phyloP scores from a whole-genome alignment of 2,329 filamentous ascomycete species.

The Teratosphaeria destructans region DNA sequence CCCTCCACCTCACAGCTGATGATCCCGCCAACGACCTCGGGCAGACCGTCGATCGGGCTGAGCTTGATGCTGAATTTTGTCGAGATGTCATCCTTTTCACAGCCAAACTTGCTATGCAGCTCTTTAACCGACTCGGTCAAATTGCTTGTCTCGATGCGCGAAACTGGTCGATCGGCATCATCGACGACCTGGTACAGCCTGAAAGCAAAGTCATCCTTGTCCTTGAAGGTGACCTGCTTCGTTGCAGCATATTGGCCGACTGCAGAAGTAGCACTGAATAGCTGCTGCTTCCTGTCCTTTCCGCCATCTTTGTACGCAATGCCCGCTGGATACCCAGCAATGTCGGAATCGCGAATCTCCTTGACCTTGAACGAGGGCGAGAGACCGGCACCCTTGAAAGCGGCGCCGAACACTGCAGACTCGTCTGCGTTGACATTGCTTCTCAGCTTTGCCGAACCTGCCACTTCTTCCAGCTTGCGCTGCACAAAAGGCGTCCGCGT shows the following conservation, averaged over 20 bases:
- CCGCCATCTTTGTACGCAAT: slow-evolving; percentile 61
- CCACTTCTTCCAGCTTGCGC: slow-evolving; percentile 67
- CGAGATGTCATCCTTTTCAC: slow-evolving; percentile 63
- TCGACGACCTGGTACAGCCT: slow-evolving; percentile 65
- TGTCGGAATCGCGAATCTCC: slow-evolving; percentile 80
- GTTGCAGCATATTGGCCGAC: slow-evolving; percentile 50
- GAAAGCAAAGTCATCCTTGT: slow-evolving; percentile 70
- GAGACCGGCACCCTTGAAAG: slow-evolving; percentile 83
- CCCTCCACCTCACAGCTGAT: slow-evolving; percentile 78
- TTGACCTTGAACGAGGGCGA: slow-evolving; percentile 96
- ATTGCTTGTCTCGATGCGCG: slow-evolving; percentile 66
- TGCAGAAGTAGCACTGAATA: slow-evolving; percentile 70
- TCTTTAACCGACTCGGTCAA: slow-evolving; percentile 71
- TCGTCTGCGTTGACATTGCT: slow-evolving; percentile 96
- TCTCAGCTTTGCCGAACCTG: slow-evolving; percentile 66
- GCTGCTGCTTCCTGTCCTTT: slow-evolving; percentile 63
- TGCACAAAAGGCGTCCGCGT: slow-evolving; percentile 91
- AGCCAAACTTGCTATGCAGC: slow-evolving; percentile 69
- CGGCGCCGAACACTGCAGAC: slow-evolving; percentile 88
- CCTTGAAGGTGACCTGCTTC: slow-evolving; percentile 78
- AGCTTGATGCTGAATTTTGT: slow-evolving; percentile 72
- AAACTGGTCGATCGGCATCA: slow-evolving; percentile 49
- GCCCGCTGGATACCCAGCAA: slow-evolving; percentile 59
- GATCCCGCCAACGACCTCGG: slow-evolving; percentile 63
- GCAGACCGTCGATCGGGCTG: slow-evolving; percentile 62